Percentiles rank a stretch among this genome's conserved stretches.
phyloP scores from a whole-genome alignment of 2,329 filamentous ascomycete species.

The Tolypocladium sp. region DNA sequence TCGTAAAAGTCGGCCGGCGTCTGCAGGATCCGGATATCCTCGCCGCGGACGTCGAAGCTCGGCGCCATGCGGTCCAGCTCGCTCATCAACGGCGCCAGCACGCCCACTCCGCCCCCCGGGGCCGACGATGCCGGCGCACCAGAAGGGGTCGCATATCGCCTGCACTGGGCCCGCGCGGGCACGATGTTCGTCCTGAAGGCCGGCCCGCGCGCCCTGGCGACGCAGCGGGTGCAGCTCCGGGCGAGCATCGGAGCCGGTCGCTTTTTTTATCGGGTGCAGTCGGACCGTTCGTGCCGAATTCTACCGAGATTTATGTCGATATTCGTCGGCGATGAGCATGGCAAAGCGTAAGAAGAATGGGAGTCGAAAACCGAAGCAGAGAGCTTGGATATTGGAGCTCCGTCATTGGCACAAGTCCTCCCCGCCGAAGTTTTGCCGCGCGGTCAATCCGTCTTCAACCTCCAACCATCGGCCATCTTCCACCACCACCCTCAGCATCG shows the following conservation, averaged over 20 bases:
- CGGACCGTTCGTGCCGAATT: background rate
- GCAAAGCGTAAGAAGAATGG: background rate
- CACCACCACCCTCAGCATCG: constrained; percentile 4
- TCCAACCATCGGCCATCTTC: constrained; percentile 6
- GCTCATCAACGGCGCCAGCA: constrained; percentile 45
- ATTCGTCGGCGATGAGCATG: background rate
- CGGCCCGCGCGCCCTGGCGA: constrained; percentile 11
- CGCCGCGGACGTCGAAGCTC: constrained; percentile 77
- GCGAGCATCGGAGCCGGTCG: constrained; percentile 19
- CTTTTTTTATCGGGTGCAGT: background rate
- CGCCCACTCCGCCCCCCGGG: constrained; percentile 18
- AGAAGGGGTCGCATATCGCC: constrained; percentile 29
- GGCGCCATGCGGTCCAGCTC: constrained; percentile 86
- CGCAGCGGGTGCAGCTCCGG: constrained; percentile 23
- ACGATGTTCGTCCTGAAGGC: constrained; percentile 2
- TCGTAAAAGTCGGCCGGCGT: constrained; percentile 86
- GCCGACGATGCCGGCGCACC: constrained; percentile 18
- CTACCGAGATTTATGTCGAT: background rate
- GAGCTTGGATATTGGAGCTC: background rate
- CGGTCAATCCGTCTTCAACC: constrained; percentile 3
- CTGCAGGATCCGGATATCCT: constrained; percentile 69
- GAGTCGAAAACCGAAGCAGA: background rate
- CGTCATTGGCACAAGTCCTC: background rate
- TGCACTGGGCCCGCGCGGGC: constrained; percentile 24
- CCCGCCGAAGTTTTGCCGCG: constrained; percentile 21